phyloP scores from a whole-genome alignment of 306 rosid genomes.

The Mimosa pudica region DNA sequence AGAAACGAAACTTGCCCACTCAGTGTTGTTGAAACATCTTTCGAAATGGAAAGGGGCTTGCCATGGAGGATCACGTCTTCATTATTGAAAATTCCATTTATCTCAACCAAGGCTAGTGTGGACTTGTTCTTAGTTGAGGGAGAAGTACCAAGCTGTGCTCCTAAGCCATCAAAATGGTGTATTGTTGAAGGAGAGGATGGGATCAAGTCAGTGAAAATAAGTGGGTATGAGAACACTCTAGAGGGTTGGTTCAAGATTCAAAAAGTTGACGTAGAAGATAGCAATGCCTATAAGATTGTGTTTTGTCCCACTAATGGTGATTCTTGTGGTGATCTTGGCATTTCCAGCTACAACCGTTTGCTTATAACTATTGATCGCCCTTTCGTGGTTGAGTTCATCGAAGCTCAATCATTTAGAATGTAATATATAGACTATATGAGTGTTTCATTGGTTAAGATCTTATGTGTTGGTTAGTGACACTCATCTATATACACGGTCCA shows the following conservation, averaged over 20 bases:
- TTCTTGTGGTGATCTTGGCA: neutral
- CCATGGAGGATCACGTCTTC: neutral
- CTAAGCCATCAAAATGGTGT: neutral
- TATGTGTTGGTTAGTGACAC: too few relatives aligned
- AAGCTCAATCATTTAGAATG: neutral
- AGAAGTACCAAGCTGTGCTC: neutral
- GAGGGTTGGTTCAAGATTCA: neutral
- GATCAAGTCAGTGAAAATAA: neutral
- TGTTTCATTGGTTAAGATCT: too few relatives aligned
- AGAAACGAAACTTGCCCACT: neutral
- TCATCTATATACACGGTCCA: too few relatives aligned
- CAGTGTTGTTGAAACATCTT: neutral
- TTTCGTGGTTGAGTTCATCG: neutral
- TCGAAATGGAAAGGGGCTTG: neutral
- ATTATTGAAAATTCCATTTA: too few relatives aligned
- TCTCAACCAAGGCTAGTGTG: neutral
- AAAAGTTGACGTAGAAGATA: neutral
- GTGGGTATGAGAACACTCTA: neutral
- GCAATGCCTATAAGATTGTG: neutral
- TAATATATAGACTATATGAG: too few relatives aligned
- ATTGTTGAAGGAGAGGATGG: neutral
- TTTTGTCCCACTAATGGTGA: neutral
- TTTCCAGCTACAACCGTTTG: neutral
- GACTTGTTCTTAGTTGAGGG: too few relatives aligned
- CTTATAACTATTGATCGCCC: neutral